Conservation (phyloP, 495 filamentous ascomycete genomes). For the Xylaria castorea region DNA sequence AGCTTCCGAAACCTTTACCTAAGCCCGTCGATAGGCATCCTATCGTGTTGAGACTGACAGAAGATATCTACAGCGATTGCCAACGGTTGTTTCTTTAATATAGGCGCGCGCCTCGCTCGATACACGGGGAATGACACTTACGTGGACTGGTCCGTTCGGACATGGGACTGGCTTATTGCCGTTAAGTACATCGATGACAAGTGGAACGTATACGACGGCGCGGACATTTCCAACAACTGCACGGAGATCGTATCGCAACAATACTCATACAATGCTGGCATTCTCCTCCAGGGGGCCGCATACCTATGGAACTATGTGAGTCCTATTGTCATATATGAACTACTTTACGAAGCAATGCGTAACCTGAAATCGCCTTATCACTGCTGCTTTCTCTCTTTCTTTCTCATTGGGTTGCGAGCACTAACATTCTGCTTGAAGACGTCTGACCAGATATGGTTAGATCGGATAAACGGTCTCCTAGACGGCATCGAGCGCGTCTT, state of each 20-base stretch:
- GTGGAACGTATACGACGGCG: constrained; percentile 78
- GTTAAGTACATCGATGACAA: constrained; percentile 69
- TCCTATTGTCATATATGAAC: constrained; percentile 21
- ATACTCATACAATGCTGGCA: constrained; percentile 81
- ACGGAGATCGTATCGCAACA: constrained; percentile 66
- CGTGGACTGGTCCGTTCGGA: constrained; percentile 72
- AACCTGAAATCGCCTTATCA: background rate
- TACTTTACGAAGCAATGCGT: background rate
- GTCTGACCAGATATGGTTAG: constrained; percentile 59
- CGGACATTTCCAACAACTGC: constrained; percentile 68
- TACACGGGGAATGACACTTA: constrained; percentile 84
- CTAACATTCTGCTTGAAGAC: constrained; percentile 12
- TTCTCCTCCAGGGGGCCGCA: constrained; percentile 75
- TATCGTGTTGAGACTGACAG: background rate
- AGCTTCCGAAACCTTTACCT: background rate
- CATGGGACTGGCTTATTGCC: constrained; percentile 72
- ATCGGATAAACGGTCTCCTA: constrained; percentile 64
- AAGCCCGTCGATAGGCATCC: background rate
- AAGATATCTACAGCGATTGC: constrained; percentile 58
- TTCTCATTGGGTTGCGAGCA: constrained; percentile 26
- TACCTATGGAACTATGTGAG: constrained; percentile 77
- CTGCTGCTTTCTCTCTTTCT: background rate
- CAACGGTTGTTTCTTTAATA: constrained; percentile 86
- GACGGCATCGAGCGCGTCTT: constrained; percentile 67
- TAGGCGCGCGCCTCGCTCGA: constrained; percentile 76